These are phyloP conservation scores for Dictyostelium firmibasis DNA, from an alignment of 78 protist species.

Conservation along the genomic window DNA sequence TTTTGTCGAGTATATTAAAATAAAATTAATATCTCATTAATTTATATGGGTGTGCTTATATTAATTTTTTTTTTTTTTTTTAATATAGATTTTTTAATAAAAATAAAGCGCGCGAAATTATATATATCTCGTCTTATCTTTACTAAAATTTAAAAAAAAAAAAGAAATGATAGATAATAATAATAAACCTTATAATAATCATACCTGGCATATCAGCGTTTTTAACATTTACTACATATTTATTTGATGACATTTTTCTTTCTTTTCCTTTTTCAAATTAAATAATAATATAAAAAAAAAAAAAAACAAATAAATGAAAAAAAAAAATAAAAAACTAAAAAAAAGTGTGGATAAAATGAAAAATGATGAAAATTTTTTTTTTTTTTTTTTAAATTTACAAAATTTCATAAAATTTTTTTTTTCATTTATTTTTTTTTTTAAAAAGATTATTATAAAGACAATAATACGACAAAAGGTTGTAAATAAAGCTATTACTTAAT, in stretches of 20 bases:
- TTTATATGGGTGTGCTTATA: background rate
- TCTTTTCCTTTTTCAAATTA: background rate
- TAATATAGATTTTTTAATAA: background rate
- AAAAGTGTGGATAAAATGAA: background rate
- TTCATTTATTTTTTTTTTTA: background rate
- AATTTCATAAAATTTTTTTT: background rate
- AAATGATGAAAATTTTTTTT: background rate
- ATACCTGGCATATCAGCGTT: constrained; percentile 81
- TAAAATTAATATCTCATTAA: background rate
- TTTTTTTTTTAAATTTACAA: background rate
- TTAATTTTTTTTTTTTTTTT: no score
- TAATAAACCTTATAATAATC: background rate
- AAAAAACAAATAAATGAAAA: background rate
- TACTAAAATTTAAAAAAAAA: no score
- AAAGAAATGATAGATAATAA: background rate
- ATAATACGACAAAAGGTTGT: background rate
- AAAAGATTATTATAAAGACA: background rate
- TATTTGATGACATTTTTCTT: background rate
- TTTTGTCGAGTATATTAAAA: background rate
- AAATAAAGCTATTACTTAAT: no score
- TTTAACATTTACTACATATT: background rate
- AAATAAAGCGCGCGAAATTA: background rate
- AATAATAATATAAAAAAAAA: background rate
- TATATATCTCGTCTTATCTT: no score
- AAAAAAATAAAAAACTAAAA: background rate